Conservation (phyloP, 257 asterid genomes). For the Cynanchum wilfordii region DNA sequence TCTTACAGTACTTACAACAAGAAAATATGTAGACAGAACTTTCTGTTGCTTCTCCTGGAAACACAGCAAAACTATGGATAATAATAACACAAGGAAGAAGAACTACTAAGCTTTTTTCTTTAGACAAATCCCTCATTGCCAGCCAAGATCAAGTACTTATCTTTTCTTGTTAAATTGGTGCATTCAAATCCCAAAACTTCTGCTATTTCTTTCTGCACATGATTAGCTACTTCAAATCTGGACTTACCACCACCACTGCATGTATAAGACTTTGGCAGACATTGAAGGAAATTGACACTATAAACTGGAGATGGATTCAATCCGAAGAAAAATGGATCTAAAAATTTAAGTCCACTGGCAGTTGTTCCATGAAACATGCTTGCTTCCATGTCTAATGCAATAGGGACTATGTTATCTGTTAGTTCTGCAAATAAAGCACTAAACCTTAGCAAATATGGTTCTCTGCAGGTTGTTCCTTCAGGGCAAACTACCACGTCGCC, state of each 20-base stretch:
- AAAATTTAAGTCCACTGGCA: conserved; percentile 29
- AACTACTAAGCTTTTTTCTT: background rate
- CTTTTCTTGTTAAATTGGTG: conserved; percentile 33
- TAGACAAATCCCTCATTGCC: conserved; percentile 32
- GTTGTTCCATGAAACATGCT: conserved; percentile 36
- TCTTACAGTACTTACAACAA: too few species aligned
- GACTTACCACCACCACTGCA: conserved; percentile 23
- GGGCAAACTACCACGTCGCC: conserved; percentile 32
- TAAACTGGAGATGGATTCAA: conserved; percentile 29
- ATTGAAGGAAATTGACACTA: conserved; percentile 15
- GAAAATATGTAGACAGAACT: too few species aligned
- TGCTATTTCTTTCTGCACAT: conserved; percentile 28
- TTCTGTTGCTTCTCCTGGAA: too few species aligned
- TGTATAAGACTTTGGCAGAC: conserved; percentile 1
- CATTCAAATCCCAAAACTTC: conserved; percentile 29
- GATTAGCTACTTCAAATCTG: conserved; percentile 29
- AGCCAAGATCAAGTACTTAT: conserved; percentile 31
- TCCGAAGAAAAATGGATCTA: conserved; percentile 33
- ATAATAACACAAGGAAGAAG: too few species aligned
- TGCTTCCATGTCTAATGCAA: conserved; percentile 25
- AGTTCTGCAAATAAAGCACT: conserved; percentile 34
- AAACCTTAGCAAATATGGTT: conserved; percentile 34
- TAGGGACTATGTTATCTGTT: conserved; percentile 28
- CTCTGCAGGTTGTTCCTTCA: conserved; percentile 40
- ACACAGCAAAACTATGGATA: too few species aligned